Evolutionary conservation across 306 rosid genomes (phyloP).

Genomic region (Quercus gilva): DNA sequence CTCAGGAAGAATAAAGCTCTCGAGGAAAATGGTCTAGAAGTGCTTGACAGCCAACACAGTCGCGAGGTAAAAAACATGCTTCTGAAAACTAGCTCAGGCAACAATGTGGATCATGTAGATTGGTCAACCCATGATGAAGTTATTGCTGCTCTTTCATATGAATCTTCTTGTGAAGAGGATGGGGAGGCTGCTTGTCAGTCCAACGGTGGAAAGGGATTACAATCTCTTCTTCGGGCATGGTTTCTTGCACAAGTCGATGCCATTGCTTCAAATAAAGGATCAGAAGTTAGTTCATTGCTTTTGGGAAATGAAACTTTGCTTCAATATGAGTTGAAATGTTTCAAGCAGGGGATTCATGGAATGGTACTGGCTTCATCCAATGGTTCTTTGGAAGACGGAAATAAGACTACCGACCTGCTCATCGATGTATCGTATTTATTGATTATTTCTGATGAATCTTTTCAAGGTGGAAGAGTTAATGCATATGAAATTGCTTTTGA

Average conservation of each 20-base stretch:
- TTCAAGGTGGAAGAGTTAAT: conserved; percentile 36
- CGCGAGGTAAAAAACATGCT: conserved; percentile 42
- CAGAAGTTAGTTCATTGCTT: conserved; percentile 56
- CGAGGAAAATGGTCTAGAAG: conserved; percentile 61
- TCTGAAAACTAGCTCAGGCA: conserved; percentile 39
- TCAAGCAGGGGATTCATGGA: conserved; percentile 37
- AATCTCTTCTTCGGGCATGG: conserved; percentile 65
- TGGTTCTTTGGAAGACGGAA: conserved; percentile 39
- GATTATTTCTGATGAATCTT: conserved; percentile 49
- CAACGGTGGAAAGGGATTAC: conserved; percentile 48
- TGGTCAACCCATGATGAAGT: conserved; percentile 59
- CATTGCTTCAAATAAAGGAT: conserved; percentile 53
- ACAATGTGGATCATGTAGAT: conserved; percentile 46
- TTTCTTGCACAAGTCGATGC: conserved; percentile 67
- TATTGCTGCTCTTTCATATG: conserved; percentile 46
- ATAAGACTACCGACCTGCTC: conserved; percentile 24
- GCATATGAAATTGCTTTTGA: conserved; percentile 61
- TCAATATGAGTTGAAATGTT: conserved; percentile 59
- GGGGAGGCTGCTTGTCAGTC: conserved; percentile 41
- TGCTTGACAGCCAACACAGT: conserved; percentile 32
- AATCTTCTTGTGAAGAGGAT: conserved; percentile 46
- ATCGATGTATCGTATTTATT: conserved; percentile 56
- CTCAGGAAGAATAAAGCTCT: conserved; percentile 37
- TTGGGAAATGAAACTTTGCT: conserved; percentile 65
- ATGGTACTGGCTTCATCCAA: conserved; percentile 37